Conservation (phyloP, 2,329 filamentous ascomycete genomes). For the Rhytidhysteron rufulum region DNA sequence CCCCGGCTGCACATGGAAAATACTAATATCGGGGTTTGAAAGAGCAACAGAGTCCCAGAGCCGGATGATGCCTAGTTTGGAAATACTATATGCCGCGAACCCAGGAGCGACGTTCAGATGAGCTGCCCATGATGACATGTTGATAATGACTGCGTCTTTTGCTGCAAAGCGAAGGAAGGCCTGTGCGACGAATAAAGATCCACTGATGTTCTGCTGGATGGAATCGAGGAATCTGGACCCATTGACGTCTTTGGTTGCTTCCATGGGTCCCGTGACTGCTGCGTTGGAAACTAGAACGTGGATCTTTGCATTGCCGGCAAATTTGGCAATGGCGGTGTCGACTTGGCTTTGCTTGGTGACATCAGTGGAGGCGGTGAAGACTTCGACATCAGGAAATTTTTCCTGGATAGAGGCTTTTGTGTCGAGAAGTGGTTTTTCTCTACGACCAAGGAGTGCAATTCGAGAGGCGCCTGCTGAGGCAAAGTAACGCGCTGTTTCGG, state of each 20-base stretch:
- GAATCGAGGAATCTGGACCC: slow-evolving; percentile 9
- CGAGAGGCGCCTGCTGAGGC: slow-evolving; percentile 38
- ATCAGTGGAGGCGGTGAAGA: slow-evolving; percentile 14
- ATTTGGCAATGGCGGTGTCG: slow-evolving; percentile 14
- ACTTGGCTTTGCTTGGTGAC: slow-evolving; percentile 15
- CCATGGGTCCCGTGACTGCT: slow-evolving; percentile 7
- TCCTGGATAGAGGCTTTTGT: slow-evolving; percentile 28
- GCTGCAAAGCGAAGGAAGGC: slow-evolving; percentile 19
- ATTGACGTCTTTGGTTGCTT: slow-evolving; percentile 7
- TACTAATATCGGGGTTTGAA: slow-evolving; percentile 34
- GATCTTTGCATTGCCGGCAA: slow-evolving; percentile 13
- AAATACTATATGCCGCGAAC: slow-evolving; percentile 26
- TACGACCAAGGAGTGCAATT: slow-evolving; percentile 42
- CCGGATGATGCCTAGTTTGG: slow-evolving; percentile 34
- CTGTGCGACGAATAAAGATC: slow-evolving; percentile 14
- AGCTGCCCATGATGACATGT: slow-evolving; percentile 14
- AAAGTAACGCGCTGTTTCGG: slow-evolving; percentile 37
- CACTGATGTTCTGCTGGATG: slow-evolving; percentile 13
- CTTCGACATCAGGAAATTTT: slow-evolving; percentile 10
- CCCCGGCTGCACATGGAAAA: slow-evolving; percentile 43
- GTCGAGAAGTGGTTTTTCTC: slow-evolving; percentile 28
- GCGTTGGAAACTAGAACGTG: slow-evolving; percentile 23
- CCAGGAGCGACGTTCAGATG: slow-evolving; percentile 12
- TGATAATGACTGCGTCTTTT: slow-evolving; percentile 15
- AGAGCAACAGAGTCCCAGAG: slow-evolving; percentile 34